phyloP scores from a whole-genome alignment of 176 grass and related monocot species.

The Thinopyrum elongatum region DNA sequence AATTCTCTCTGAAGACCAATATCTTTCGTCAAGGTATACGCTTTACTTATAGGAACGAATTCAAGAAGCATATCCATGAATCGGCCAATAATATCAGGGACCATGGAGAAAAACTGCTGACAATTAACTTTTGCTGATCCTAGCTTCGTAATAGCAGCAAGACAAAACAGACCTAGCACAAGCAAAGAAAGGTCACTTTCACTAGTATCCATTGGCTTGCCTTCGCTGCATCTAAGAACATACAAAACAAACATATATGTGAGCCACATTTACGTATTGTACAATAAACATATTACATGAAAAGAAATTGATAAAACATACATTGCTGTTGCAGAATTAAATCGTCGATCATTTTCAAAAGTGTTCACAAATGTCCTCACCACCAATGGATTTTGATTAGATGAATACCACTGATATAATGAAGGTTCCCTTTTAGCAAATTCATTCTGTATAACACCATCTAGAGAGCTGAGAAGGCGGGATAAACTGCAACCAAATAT shows the following conservation, averaged over 20 bases:
- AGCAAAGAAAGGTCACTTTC: conserved; percentile 82
- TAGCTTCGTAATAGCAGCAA: conserved; percentile 94
- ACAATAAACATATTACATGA: neutral
- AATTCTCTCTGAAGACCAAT: conserved; percentile 92
- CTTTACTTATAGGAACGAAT: conserved; percentile 76
- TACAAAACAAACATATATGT: conserved; percentile 13
- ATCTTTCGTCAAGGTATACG: conserved; percentile 81
- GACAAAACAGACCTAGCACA: conserved; percentile 85
- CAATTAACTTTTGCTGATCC: conserved; percentile 96
- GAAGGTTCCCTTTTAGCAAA: conserved; percentile 61
- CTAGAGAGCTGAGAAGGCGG: conserved; percentile 61
- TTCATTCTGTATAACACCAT: conserved; percentile 70
- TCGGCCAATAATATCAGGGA: conserved; percentile 81
- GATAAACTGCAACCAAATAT: conserved; percentile 64
- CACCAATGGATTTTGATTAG: conserved; percentile 75
- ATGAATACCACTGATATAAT: conserved; percentile 85
- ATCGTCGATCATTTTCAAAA: conserved; percentile 79
- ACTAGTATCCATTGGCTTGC: conserved; percentile 45
- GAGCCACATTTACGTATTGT: conserved; percentile 8
- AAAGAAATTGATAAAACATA: conserved; percentile 41
- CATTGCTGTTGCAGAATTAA: conserved; percentile 72
- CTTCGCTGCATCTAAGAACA: conserved; percentile 60
- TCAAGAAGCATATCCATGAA: conserved; percentile 98
- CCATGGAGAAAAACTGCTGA: conserved; percentile 76
- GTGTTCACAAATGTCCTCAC: conserved; percentile 82